Evolutionary conservation across 2,329 filamentous ascomycete species (phyloP).

Genomic region (Rhynchosporium agropyri): DNA sequence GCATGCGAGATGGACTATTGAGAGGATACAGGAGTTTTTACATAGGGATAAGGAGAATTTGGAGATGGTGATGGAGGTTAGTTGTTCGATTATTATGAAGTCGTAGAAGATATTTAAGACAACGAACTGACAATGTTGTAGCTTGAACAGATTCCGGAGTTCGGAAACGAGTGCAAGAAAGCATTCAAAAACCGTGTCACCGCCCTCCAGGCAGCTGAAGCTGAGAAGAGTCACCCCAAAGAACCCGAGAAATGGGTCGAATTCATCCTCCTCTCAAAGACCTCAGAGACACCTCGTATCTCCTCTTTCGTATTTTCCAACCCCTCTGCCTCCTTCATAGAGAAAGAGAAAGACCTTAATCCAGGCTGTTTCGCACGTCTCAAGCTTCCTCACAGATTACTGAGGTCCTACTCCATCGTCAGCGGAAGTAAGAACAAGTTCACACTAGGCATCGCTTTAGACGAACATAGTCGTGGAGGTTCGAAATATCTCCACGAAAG

Average conservation of each 20-base stretch:
- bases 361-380: conserved; percentile 59
- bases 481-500: conserved; percentile 59
- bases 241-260: conserved; percentile 43
- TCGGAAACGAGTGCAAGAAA: conserved; percentile 49
- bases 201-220: conserved; percentile 44
- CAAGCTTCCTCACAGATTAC: conserved; percentile 57
- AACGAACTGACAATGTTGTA: conserved; percentile 13
- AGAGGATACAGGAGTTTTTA: conserved; percentile 63
- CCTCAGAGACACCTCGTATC: conserved; percentile 53
- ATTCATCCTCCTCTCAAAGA: conserved; percentile 51
- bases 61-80: conserved; percentile 51
- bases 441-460: conserved; percentile 61
- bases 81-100: neutral
- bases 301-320: conserved; percentile 56
- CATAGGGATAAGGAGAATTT: conserved; percentile 55
- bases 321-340: conserved; percentile 23
- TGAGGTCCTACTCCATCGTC: conserved; percentile 64
- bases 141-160: conserved; percentile 44
- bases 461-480: conserved; percentile 58
- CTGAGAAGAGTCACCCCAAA: conserved; percentile 35
- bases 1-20: conserved; percentile 64
- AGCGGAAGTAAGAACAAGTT: conserved; percentile 53
- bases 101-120: neutral
- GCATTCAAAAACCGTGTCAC: conserved; percentile 58
- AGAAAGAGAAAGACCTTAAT: conserved; percentile 43